Evolutionary conservation across 2,329 filamentous ascomycete species (phyloP), one percentile per base, ranked within the genome.

Genomic region (Aspergillus spinulosporus): DNA sequence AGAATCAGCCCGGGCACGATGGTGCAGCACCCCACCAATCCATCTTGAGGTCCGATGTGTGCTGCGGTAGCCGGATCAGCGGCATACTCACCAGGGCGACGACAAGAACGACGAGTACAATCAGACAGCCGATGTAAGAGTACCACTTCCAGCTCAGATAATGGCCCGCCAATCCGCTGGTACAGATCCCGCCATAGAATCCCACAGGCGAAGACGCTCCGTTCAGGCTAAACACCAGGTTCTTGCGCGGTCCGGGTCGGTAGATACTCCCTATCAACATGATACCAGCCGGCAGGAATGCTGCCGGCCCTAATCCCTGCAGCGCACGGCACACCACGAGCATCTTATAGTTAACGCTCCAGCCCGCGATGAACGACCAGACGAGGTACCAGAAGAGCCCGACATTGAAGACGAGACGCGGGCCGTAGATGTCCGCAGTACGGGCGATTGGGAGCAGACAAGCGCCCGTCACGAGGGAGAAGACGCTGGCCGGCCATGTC

Each of bases 251-350:
- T 0, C 56, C 56, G 2, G 56, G 52, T 1, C 56, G 51, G 15
- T 58, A 58, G 26, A 58, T 55, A 9, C 46, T 47, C 7, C 56
- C 56, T 5, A 58, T 40, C 11, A 58, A 36, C 51, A 54, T 58
- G 9, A 55, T 55, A 0, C 51, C 52, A 2, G 56, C 40, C 0
- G 56, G 56, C 7, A 58, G 39, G 29, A 50, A 58, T 6, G 52
- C 52, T 2, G 56, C 37, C 2, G 56, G 56, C 1, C 56, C 52
- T 3, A 58, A 14, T 6, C 56, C 56, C 31, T 58, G 56, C 11
- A 58, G 47, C n/a, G 56, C 56, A 15, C 56, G 56, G n/a, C 56
- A 58, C 4, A 55, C 48, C 6, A 55, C 55, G 14, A 58, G 47
- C 56, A 58, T 58, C 8, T 26, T 51, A 9, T 58, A 55, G 47